Conservation (phyloP, 768 basidiomycete genomes). For the Tylopilus rubrobrunneus region DNA sequence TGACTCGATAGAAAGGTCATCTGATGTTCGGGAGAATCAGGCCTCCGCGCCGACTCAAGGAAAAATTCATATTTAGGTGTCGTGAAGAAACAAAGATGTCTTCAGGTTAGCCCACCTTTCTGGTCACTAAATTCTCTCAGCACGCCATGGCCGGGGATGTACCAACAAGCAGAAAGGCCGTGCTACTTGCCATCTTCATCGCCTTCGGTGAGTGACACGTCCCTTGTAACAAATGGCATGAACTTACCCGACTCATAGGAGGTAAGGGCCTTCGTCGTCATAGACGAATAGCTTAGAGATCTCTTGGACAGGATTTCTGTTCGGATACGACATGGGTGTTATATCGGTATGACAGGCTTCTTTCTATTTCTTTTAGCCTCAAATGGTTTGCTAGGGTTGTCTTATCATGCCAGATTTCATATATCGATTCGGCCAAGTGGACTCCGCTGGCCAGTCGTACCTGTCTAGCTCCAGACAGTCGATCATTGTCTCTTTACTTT, state of each 20-base stretch:
- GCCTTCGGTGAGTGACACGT: conserved; percentile 55
- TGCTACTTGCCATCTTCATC: conserved; percentile 57
- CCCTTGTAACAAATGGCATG: not conserved
- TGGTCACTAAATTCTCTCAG: not conserved
- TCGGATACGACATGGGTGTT: conserved; percentile 76
- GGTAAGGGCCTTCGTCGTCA: not conserved
- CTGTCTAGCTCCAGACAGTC: conserved; percentile 56
- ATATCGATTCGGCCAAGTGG: conserved; percentile 57
- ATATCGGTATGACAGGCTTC: conserved; percentile 49
- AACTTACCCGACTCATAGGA: not conserved
- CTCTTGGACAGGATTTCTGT: conserved; percentile 48
- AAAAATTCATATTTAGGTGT: conserved; percentile 10
- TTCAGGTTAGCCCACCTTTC: not conserved
- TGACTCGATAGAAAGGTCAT: not conserved
- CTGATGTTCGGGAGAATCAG: conserved; percentile 10
- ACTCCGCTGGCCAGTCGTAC: conserved; percentile 42
- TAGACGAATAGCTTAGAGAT: not conserved
- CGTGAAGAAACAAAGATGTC: not conserved
- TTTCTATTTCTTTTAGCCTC: conserved; percentile 1
- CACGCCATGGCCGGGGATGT: conserved; percentile 37
- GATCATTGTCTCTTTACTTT: conserved; percentile 74
- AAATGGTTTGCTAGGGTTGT: conserved; percentile 48
- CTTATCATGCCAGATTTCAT: conserved; percentile 79
- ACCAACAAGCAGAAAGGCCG: conserved; percentile 60
- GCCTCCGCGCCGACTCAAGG: not conserved